Percentiles rank a stretch among this genome's conserved stretches.
Conservation (phyloP, 2,329 filamentous ascomycete genomes). For the Aspergillus proliferans region DNA sequence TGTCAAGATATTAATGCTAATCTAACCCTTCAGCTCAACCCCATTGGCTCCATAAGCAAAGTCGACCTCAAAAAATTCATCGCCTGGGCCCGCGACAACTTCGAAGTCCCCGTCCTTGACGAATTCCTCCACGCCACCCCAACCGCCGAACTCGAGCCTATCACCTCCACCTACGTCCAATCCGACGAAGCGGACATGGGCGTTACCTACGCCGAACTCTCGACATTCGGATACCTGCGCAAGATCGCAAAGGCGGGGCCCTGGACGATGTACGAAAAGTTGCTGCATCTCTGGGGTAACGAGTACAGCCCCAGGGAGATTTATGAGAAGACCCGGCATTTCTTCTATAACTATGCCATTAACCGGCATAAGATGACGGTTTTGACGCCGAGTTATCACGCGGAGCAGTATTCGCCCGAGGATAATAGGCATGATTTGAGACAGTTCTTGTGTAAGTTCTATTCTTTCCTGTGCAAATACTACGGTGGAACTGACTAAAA, state of each 20-base stretch:
- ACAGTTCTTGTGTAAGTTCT: conserved; percentile 46
- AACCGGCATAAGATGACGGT: conserved; percentile 62
- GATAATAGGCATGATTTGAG: conserved; percentile 55
- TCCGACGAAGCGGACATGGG: conserved; percentile 53
- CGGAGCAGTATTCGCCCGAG: conserved; percentile 47
- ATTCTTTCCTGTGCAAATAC: not conserved
- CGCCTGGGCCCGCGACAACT: conserved; percentile 54
- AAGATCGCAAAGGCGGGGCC: conserved; percentile 51
- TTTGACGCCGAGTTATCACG: conserved; percentile 53
- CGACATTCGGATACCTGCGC: conserved; percentile 47
- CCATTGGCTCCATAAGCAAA: conserved; percentile 51
- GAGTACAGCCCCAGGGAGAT: conserved; percentile 38
- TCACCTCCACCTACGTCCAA: conserved; percentile 57
- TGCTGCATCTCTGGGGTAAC: conserved; percentile 47
- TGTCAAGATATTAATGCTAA: conserved; percentile 40
- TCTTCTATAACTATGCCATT: conserved; percentile 49
- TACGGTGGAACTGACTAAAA: not conserved
- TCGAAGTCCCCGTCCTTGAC: conserved; percentile 58
- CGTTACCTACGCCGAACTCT: conserved; percentile 51
- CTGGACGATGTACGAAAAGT: conserved; percentile 49
- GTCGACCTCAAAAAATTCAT: conserved; percentile 68
- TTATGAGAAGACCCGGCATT: conserved; percentile 42
- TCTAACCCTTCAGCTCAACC: conserved; percentile 24
- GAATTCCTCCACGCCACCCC: conserved; percentile 60
- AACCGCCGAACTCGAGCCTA: conserved; percentile 60